Conservation (phyloP, 1,284 basidiomycete genomes). For the Boletus mariae region DNA sequence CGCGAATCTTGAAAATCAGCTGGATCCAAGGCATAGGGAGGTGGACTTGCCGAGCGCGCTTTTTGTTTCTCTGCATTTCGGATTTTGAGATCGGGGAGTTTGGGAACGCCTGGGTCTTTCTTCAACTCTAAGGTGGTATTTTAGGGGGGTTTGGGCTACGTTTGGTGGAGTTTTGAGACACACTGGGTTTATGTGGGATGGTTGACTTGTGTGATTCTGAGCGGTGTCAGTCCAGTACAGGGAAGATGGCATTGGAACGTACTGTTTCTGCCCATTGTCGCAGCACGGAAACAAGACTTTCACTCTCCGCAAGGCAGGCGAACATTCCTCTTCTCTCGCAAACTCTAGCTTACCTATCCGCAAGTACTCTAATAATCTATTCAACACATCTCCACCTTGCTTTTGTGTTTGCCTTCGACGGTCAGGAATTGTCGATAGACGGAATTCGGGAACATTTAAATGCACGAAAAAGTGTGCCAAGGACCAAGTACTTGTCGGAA, state of each 20-base stretch:
- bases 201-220: constrained; percentile 44
- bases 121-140: constrained; percentile 54
- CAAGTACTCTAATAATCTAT: too few relatives aligned
- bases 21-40: not conserved
- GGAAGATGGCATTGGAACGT: constrained; percentile 20
- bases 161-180: constrained; percentile 13
- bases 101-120: constrained; percentile 80
- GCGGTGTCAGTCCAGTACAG: not conserved
- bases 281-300: not conserved
- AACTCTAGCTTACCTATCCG: too few relatives aligned
- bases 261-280: constrained; percentile 58
- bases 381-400: too few relatives aligned
- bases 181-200: constrained; percentile 57
- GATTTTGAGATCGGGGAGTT: constrained; percentile 65
- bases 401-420: too few relatives aligned
- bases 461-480: too few relatives aligned
- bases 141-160: not conserved
- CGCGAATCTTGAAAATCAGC: not conserved
- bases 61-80: constrained; percentile 54
- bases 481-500: too few relatives aligned
- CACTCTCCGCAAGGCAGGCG: not conserved
- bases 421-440: too few relatives aligned
- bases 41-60: constrained; percentile 34
- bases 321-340: too few relatives aligned
- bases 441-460: too few relatives aligned